A percentile compares a stretch with the other conserved stretches of the same genome.
phyloP scores from a whole-genome alignment of 176 grass and related monocot species.

The Bromus sterilis region DNA sequence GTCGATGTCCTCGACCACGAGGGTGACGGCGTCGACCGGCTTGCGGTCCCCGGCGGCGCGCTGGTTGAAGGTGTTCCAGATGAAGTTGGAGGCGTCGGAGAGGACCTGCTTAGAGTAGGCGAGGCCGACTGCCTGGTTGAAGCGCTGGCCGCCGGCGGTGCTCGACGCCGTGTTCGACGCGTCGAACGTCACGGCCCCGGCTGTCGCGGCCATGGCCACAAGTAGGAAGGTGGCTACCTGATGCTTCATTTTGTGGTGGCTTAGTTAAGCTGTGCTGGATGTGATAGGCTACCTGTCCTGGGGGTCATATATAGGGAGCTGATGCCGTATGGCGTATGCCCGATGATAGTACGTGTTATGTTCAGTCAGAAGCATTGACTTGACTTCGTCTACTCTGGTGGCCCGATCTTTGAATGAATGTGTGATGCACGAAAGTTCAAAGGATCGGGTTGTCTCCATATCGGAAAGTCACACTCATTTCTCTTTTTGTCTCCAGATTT shows the following conservation, averaged over 20 bases:
- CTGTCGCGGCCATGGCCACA: background rate
- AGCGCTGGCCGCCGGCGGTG: slow-evolving; percentile 51
- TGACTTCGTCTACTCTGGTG: background rate
- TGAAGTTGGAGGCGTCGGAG: slow-evolving; percentile 55
- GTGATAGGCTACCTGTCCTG: background rate
- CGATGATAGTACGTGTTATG: background rate
- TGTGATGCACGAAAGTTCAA: background rate
- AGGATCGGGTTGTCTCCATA: background rate
- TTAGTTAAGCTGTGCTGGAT: background rate
- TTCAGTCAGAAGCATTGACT: background rate
- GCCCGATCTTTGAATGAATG: background rate
- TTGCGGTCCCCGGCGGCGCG: slow-evolving; percentile 15
- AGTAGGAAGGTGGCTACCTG: background rate
- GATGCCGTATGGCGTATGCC: no score
- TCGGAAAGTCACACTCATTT: background rate
- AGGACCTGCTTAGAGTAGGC: slow-evolving; percentile 59
- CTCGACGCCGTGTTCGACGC: slow-evolving; percentile 43
- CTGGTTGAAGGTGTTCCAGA: slow-evolving; percentile 54
- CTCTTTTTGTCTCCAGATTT: background rate
- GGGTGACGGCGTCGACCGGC: slow-evolving; percentile 31
- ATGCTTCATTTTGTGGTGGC: background rate
- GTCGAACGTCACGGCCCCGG: slow-evolving; percentile 41
- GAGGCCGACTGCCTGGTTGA: slow-evolving; percentile 43
- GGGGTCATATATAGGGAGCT: background rate
- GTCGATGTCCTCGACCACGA: slow-evolving; percentile 34